Conservation (phyloP, 2,329 filamentous ascomycete genomes). For the Penicillium sp. region DNA sequence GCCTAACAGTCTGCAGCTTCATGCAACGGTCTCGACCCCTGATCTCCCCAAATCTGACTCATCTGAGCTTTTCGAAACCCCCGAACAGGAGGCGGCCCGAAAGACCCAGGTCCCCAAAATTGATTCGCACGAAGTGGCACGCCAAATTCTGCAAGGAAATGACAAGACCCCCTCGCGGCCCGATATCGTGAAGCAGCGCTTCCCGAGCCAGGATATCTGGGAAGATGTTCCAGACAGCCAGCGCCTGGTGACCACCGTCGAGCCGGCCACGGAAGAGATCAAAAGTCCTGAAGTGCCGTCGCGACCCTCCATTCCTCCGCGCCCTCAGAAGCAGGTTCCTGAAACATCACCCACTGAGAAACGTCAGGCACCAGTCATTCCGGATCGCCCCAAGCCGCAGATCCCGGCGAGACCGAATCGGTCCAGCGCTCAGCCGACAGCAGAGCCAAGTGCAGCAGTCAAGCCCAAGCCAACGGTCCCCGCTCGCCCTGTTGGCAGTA, state of each 20-base stretch:
- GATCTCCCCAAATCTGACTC: slow-evolving; percentile 50
- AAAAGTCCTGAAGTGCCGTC: slow-evolving; percentile 33
- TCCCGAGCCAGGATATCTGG: slow-evolving; percentile 91
- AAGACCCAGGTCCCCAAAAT: slow-evolving; percentile 37
- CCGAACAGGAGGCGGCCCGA: slow-evolving; percentile 45
- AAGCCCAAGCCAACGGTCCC: slow-evolving; percentile 84
- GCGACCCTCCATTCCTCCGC: slow-evolving; percentile 30
- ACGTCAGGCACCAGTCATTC: slow-evolving; percentile 48
- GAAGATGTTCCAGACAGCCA: slow-evolving; percentile 85
- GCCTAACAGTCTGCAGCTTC: slow-evolving; percentile 71
- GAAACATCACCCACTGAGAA: slow-evolving; percentile 45
- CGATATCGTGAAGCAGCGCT: slow-evolving; percentile 57
- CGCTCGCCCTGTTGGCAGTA: slow-evolving; percentile 68
- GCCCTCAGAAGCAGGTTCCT: slow-evolving; percentile 31
- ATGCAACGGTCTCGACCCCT: slow-evolving; percentile 77
- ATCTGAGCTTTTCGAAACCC: slow-evolving; percentile 37
- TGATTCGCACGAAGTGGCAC: slow-evolving; percentile 31
- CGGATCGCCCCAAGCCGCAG: slow-evolving; percentile 58
- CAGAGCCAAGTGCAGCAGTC: slow-evolving; percentile 27
- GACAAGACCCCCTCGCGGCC: slow-evolving; percentile 41
- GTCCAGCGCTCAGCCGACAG: slow-evolving; percentile 28
- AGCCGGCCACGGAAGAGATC: slow-evolving; percentile 48
- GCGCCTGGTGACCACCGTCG: slow-evolving; percentile 64
- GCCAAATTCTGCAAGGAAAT: slow-evolving; percentile 30
- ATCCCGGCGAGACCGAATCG: slow-evolving; percentile 62